Evolutionary conservation across 441 rosid species (phyloP).

Genomic region (Gossypium schwendimanii): DNA sequence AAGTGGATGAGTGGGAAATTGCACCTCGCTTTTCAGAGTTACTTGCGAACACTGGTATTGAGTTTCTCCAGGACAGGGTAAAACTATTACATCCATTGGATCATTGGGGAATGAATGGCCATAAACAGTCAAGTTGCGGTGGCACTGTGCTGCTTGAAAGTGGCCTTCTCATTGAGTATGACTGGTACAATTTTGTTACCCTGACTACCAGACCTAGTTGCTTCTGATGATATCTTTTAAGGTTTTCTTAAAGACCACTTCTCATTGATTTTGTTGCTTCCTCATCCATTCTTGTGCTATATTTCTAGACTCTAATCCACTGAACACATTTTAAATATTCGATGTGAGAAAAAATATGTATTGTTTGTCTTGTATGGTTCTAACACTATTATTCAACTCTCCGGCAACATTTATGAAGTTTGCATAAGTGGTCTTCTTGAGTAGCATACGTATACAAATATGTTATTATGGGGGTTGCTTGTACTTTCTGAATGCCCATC

Average conservation of each 20-base stretch:
- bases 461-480: background rate
- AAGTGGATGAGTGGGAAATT: conserved; percentile 94
- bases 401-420: background rate
- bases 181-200: conserved; percentile 55
- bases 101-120: conserved; percentile 46
- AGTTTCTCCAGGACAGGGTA: conserved; percentile 71
- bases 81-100: conserved; percentile 63
- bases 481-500: conserved; percentile 1
- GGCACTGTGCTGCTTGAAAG: conserved; percentile 87
- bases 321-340: background rate
- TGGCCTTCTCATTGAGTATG: conserved; percentile 71
- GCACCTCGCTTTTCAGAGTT: conserved; percentile 91
- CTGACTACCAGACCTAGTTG: background rate
- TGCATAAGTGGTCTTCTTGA: conserved; percentile 3
- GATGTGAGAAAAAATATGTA: background rate
- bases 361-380: background rate
- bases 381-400: background rate
- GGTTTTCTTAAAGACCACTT: background rate
- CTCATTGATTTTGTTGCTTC: background rate
- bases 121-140: conserved; percentile 38
- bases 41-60: conserved; percentile 62
- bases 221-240: background rate
- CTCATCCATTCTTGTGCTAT: background rate
- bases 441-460: background rate
- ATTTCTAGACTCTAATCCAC: background rate